Base-by-base conservation (phyloP, 352 stramenopile species). In the Phytopythium litorale region DNA sequence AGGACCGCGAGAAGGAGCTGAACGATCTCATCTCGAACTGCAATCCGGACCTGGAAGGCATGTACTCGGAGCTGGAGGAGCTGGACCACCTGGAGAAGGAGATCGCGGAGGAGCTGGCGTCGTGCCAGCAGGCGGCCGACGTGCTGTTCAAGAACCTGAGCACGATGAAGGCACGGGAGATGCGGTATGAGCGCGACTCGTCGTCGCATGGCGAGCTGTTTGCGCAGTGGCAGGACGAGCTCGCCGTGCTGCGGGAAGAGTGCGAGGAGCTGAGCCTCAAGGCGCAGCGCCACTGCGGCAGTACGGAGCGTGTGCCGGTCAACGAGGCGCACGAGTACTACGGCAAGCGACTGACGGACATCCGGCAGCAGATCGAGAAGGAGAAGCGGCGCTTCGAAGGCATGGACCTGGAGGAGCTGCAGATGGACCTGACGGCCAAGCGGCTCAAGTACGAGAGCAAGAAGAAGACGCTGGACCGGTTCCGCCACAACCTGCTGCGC, bases 351-450 rank as follows among this genome's bases (percentile, higher is more conserved):
- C 64, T 95, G 48, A 88, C 85, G 7, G 79, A 93, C 40, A 87
- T 95, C 57, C 86, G 89, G 64, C 76, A 67, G 49, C 82, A 91
- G 55, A 91, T 93, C 50, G 79, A 91, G 42, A 72, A 77, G 38
- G 86, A 95, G 62, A 84, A 84, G 18, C 76, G 68, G 43, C 75
- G 82, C 7, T 95, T 93, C 65, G 73, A 91, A 66, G 81, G 85
- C 32, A 95, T 95, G 86, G 82, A 95, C 50, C 64, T 95, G 28
- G 70, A 74, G 25, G 84, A 95, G 33, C 63, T 95, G n/a, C 68
- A 71, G 16, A 62, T 89, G 57, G 86, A 95, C 60, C 76, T 88
- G 65, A 79, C 92, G 58, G 75, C 84, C 25, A 95, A 91, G 60
- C 70, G 67, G 11, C 58, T 86, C 46, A 92, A 95, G 72, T 92